Evolutionary conservation across 805 yeast genomes (phyloP).

Genomic region (Cyberlindnera mycetangii): DNA sequence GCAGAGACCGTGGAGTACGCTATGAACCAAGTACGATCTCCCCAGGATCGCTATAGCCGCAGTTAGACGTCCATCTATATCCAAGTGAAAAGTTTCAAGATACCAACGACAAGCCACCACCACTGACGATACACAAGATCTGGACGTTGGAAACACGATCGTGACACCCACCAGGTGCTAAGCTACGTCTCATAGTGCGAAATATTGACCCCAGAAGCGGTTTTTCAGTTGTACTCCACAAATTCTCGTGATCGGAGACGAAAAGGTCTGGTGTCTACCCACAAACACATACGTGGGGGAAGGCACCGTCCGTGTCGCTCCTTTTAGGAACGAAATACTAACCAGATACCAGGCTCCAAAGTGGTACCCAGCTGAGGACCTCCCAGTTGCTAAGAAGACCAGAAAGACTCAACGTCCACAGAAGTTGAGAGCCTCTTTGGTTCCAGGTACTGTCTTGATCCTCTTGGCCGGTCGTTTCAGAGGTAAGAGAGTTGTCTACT

Average conservation of each 20-base stretch:
- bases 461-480: conserved; percentile 99
- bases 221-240: conserved; percentile 6
- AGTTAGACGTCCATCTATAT: background rate
- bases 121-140: background rate
- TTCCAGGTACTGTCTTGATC: conserved; percentile 97
- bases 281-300: background rate
- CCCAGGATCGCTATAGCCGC: background rate
- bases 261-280: background rate
- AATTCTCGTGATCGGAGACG: background rate
- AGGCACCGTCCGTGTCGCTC: too few relatives aligned
- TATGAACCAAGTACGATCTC: background rate
- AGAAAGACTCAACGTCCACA: conserved; percentile 93
- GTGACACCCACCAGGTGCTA: background rate
- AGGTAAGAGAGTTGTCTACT: conserved; percentile 99
- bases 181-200: background rate
- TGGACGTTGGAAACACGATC: background rate
- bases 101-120: background rate
- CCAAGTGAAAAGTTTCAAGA: conserved; percentile 17
- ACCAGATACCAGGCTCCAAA: conserved; percentile 53
- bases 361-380: conserved; percentile 94
- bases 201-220: background rate
- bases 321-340: conserved; percentile 7
- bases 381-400: conserved; percentile 80
- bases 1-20: conserved; percentile 9
- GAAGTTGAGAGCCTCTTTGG: conserved; percentile 91